Percentiles rank a stretch among this genome's conserved stretches.
These are phyloP conservation scores for Kodamaea alishanica DNA, from an alignment of 1,139 yeast genomes.

Conservation along the genomic window DNA sequence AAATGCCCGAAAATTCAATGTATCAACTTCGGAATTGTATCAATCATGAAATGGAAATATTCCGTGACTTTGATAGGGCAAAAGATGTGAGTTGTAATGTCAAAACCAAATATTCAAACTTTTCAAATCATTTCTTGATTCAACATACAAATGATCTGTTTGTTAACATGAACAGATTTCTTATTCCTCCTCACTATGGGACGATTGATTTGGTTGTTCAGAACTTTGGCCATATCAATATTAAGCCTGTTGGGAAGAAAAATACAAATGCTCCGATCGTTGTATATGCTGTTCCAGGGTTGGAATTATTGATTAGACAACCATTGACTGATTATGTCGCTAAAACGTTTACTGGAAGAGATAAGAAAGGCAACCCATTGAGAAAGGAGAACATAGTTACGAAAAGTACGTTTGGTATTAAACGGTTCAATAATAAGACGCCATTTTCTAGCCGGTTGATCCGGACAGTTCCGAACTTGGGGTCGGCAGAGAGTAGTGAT, in stretches of 20 bases:
- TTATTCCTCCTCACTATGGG: constrained; percentile 68
- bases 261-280: constrained; percentile 26
- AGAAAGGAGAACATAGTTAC: constrained; percentile 27
- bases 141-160: constrained; percentile 23
- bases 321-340: constrained; percentile 35
- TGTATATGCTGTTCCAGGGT: constrained; percentile 31
- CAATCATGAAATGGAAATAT: constrained; percentile 25
- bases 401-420: constrained; percentile 27
- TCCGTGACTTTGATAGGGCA: constrained; percentile 29
- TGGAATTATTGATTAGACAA: constrained; percentile 32
- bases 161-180: constrained; percentile 36
- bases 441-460: constrained; percentile 28
- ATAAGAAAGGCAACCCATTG: constrained; percentile 34
- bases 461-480: constrained; percentile 7
- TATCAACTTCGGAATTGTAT: constrained; percentile 41
- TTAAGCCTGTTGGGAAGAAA: constrained; percentile 59
- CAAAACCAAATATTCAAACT: constrained; percentile 15
- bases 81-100: constrained; percentile 15
- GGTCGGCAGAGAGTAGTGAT: constrained; percentile 1
- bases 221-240: constrained; percentile 63
- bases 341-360: constrained; percentile 36
- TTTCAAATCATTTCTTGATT: constrained; percentile 31
- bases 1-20: constrained; percentile 38
- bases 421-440: constrained; percentile 20
- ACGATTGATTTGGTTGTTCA: constrained; percentile 64